phyloP scores from a whole-genome alignment of 2,329 filamentous ascomycete species.

The Microthyrium microscopicum region DNA sequence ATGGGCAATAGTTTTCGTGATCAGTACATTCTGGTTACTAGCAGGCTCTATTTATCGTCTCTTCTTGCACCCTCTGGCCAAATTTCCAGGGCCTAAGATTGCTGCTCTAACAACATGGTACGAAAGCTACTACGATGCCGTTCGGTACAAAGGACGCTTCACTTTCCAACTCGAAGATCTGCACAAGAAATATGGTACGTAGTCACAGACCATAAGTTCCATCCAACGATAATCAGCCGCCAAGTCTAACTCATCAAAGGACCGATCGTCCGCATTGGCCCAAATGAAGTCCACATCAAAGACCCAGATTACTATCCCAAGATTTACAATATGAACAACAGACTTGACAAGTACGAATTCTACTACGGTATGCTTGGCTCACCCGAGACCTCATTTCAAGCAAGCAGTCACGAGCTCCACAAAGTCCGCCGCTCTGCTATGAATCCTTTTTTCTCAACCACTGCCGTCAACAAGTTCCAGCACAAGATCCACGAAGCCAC shows the following conservation, averaged over 20 bases:
- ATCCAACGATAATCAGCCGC: neutral
- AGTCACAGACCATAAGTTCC: neutral
- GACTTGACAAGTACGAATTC: slow-evolving; percentile 8
- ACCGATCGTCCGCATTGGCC: slow-evolving; percentile 12
- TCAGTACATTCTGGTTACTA: neutral
- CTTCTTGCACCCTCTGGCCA: slow-evolving; percentile 7
- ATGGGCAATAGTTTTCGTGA: neutral
- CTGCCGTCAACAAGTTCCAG: slow-evolving; percentile 8
- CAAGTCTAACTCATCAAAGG: slow-evolving; percentile 8
- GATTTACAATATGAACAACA: slow-evolving; percentile 6
- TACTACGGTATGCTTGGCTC: slow-evolving; percentile 6
- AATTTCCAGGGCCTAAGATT: slow-evolving; percentile 7
- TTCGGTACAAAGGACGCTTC: slow-evolving; percentile 3
- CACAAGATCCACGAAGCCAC: slow-evolving; percentile 8
- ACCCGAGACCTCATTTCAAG: slow-evolving; percentile 2
- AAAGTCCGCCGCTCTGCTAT: slow-evolving; percentile 7
- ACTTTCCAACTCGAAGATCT: slow-evolving; percentile 3
- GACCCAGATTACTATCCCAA: slow-evolving; percentile 12
- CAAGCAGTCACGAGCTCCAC: no score
- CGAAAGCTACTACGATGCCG: slow-evolving; percentile 7
- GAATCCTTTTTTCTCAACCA: slow-evolving; percentile 10
- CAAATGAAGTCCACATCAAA: slow-evolving; percentile 13
- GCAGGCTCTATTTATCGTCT: neutral
- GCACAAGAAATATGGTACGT: slow-evolving; percentile 7
- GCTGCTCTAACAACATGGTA: slow-evolving; percentile 7